Percentiles rank a stretch among this genome's conserved stretches.
Conservation (phyloP, 2,329 filamentous ascomycete species). For the Thermoascus crustaceus region DNA sequence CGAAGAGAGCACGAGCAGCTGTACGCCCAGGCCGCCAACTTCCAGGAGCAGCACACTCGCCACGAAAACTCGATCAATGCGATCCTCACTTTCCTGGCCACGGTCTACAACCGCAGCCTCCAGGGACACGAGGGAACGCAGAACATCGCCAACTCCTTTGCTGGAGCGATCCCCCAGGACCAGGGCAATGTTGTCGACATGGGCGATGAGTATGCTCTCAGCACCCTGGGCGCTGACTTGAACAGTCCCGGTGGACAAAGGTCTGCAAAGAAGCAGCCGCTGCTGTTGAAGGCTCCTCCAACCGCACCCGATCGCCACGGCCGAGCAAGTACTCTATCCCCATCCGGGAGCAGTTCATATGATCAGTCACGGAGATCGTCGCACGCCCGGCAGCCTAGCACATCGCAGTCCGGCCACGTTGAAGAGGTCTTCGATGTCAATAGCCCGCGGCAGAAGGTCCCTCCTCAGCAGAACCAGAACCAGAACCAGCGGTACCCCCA, state of each 20-base stretch:
- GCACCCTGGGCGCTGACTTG: constrained; percentile 28
- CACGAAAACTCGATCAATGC: constrained; percentile 98
- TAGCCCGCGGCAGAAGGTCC: constrained; percentile 23
- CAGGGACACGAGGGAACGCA: constrained; percentile 70
- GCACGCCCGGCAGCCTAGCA: constrained; percentile 24
- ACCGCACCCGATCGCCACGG: constrained; percentile 14
- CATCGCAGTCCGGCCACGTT: constrained; percentile 27
- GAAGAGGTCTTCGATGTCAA: constrained; percentile 37
- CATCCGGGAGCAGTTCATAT: constrained; percentile 24
- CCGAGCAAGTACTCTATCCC: constrained; percentile 31
- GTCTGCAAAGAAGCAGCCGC: constrained; percentile 38
- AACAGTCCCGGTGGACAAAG: constrained; percentile 29
- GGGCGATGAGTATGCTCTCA: constrained; percentile 42
- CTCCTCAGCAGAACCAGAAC: constrained; percentile 11
- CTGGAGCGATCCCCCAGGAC: constrained; percentile 59
- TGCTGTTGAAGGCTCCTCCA: constrained; percentile 41
- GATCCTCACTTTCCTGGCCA: constrained; percentile 94
- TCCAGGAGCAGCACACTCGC: constrained; percentile 87
- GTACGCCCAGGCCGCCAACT: constrained; percentile 78
- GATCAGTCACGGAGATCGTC: constrained; percentile 19
- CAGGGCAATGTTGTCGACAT: constrained; percentile 57
- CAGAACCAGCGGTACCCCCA: constrained; percentile 23
- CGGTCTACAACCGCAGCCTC: constrained; percentile 88
- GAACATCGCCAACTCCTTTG: constrained; percentile 78
- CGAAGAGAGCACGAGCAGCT: constrained; percentile 81